A percentile compares a stretch with the other conserved stretches of the same genome.
Conservation (phyloP, 192 early-diverging fungal genomes). For the Podila verticillata region DNA sequence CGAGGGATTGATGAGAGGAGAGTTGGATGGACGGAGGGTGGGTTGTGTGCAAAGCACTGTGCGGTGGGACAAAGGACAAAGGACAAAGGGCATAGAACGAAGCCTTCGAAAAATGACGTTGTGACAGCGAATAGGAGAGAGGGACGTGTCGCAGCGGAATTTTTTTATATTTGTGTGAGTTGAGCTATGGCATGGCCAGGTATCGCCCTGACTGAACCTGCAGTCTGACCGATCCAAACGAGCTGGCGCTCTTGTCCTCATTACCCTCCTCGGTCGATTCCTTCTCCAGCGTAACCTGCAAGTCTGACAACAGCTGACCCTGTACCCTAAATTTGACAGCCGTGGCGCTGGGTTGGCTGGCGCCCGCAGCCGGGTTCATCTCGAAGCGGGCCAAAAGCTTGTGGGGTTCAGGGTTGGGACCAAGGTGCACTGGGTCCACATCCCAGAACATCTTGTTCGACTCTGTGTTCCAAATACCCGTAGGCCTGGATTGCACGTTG, state of each 20-base stretch:
- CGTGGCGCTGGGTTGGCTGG: conserved; percentile 51
- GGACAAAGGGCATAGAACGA: too few relatives aligned
- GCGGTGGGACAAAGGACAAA: background rate
- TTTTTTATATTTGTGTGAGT: background rate
- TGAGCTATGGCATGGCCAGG: conserved; percentile 6
- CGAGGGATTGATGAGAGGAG: background rate
- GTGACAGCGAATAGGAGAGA: conserved; percentile 1
- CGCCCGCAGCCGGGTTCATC: conserved; percentile 43
- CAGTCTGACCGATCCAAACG: conserved; percentile 41
- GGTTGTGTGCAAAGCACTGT: background rate
- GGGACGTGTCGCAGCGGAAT: background rate
- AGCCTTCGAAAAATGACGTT: background rate
- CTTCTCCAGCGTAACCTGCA: conserved; percentile 22
- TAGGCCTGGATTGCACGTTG: conserved; percentile 59
- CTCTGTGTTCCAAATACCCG: conserved; percentile 58
- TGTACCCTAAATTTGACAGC: conserved; percentile 53
- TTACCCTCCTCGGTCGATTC: background rate
- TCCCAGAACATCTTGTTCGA: conserved; percentile 64
- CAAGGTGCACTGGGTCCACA: conserved; percentile 38
- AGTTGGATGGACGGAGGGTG: background rate
- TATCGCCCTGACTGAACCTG: conserved; percentile 54
- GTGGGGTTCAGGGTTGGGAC: conserved; percentile 27
- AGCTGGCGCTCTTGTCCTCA: background rate
- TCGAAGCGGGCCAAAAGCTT: conserved; percentile 59
- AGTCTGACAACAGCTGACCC: conserved; percentile 35